A percentile compares a stretch with the other conserved stretches of the same genome.
Evolutionary conservation across 352 stramenopile species (phyloP).

Genomic region (Peronospora destructor): DNA sequence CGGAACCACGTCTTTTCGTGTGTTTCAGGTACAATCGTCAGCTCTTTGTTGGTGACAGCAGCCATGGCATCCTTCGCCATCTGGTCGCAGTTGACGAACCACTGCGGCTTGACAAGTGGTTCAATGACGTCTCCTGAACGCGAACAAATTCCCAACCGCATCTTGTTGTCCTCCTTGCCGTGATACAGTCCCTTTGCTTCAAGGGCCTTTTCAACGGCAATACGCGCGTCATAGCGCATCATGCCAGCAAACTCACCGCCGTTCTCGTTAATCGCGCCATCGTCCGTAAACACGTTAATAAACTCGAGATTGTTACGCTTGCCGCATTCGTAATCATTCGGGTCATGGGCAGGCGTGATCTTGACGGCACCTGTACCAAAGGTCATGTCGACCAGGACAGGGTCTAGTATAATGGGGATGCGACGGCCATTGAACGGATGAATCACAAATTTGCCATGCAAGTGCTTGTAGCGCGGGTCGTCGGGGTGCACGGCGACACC

Average conservation of each 20-base stretch:
- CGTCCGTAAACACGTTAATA: conserved; percentile 95
- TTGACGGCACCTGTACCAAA: conserved; percentile 99
- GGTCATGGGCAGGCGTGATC: conserved; percentile 98
- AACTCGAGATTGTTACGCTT: conserved; percentile 96
- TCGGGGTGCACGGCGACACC: conserved; percentile 98
- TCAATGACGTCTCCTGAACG: conserved; percentile 98
- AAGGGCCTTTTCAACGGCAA: conserved; percentile 87
- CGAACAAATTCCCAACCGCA: conserved; percentile 96
- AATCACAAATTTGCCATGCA: conserved; percentile 96
- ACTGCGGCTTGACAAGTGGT: conserved; percentile 99
- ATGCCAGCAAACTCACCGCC: conserved; percentile 81
- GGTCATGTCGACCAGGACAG: conserved; percentile 95
- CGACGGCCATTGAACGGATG: conserved; percentile 97
- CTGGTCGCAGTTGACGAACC: conserved; percentile 88
- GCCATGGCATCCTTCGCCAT: conserved; percentile 84
- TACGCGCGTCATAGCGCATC: conserved; percentile 88
- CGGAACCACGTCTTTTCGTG: conserved; percentile 95
- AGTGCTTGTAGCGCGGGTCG: conserved; percentile 96
- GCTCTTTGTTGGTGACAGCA: conserved; percentile 74
- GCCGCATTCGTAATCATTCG: conserved; percentile 98
- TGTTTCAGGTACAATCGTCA: conserved; percentile 70
- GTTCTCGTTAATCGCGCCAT: conserved; percentile 95
- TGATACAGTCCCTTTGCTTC: conserved; percentile 91
- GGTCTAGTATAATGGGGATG: conserved; percentile 96
- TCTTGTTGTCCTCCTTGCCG: conserved; percentile 97